A percentile compares a stretch with the other conserved stretches of the same genome.
phyloP scores from a whole-genome alignment of 2,329 filamentous ascomycete genomes.

The Epichloe baconii region DNA sequence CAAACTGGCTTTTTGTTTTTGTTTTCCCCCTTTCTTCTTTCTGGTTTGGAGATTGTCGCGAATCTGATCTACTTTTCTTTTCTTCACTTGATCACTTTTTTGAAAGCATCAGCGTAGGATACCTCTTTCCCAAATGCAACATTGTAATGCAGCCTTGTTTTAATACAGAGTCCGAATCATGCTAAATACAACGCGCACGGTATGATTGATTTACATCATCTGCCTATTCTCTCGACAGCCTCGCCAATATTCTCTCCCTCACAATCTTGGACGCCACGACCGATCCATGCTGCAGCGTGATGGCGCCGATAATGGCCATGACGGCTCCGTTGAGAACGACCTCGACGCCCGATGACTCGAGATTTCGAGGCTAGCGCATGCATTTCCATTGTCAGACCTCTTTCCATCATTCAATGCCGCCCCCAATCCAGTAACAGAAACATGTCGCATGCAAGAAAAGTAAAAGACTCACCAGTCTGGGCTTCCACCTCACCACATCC shows the following conservation, averaged over 20 bases:
- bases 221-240: conserved; percentile 11
- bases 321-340: conserved; percentile 65
- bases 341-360: conserved; percentile 59
- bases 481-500: conserved; percentile 78
- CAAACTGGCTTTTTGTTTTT: background rate
- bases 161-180: conserved; percentile 5
- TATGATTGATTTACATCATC: conserved; percentile 6
- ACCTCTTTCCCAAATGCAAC: background rate
- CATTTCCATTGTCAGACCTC: background rate
- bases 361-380: conserved; percentile 43
- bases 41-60: background rate
- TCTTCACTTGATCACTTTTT: too few relatives aligned
- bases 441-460: background rate
- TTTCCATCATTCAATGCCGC: background rate
- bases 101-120: background rate
- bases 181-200: conserved; percentile 8
- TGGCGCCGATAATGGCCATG: conserved; percentile 75
- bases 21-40: background rate
- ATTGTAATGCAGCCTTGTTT: conserved; percentile 2
- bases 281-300: conserved; percentile 79
- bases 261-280: conserved; percentile 62
- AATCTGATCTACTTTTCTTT: too few relatives aligned
- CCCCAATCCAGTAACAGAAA: background rate
- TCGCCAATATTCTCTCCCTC: conserved; percentile 57
- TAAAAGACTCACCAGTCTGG: conserved; percentile 51